These are phyloP conservation scores for Wickerhamiella bombiphila DNA, from an alignment of 805 yeast genomes.

Conservation along the genomic window DNA sequence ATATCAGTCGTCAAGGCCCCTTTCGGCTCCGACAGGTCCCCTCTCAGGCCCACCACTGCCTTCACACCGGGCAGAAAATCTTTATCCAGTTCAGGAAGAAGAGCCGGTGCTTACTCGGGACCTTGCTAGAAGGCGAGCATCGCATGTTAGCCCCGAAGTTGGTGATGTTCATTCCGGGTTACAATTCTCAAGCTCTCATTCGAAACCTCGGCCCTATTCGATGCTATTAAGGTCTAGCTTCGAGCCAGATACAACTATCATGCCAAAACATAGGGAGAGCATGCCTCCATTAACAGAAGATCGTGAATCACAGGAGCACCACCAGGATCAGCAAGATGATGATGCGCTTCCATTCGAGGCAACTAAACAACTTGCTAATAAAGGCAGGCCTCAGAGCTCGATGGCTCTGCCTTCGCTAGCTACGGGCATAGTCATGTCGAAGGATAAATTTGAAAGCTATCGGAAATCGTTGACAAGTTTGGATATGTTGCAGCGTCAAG, in stretches of 20 bases:
- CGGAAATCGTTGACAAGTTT: constrained; percentile 13
- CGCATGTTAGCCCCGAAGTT: neutral
- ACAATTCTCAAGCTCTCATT: neutral
- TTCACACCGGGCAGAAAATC: neutral
- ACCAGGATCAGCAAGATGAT: too few relatives aligned
- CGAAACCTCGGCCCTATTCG: neutral
- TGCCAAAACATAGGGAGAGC: neutral
- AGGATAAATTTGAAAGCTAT: constrained; percentile 17
- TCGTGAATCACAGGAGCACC: constrained; percentile 4
- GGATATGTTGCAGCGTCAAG: constrained; percentile 12
- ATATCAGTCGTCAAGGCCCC: neutral
- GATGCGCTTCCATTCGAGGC: constrained; percentile 18
- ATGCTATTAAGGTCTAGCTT: neutral
- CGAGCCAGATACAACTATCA: neutral
- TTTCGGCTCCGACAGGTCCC: constrained; percentile 1
- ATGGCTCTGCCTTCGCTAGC: constrained; percentile 9
- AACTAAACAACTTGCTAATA: constrained; percentile 14
- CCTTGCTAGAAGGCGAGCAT: neutral
- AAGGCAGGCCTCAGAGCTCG: constrained; percentile 9
- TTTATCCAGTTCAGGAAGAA: neutral
- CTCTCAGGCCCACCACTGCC: constrained; percentile 1
- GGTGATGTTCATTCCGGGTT: neutral
- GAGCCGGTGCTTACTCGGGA: constrained; percentile 1
- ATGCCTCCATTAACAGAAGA: neutral
- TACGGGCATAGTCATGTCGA: constrained; percentile 17